phyloP scores from a whole-genome alignment of 495 filamentous ascomycete genomes.

The Pyrenula aspistea region DNA sequence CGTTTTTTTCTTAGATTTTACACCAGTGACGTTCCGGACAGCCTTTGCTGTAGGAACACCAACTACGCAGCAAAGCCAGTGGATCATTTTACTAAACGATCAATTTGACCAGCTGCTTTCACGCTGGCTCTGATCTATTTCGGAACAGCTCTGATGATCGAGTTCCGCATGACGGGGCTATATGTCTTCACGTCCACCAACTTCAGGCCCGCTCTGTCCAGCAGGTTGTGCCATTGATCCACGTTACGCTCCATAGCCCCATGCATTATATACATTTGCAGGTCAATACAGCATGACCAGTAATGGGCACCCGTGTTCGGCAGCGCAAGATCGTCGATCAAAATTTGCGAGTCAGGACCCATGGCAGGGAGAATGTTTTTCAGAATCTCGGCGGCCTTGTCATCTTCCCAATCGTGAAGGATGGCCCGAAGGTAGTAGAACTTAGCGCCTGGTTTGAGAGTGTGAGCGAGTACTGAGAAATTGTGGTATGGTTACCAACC shows the following conservation, averaged over 20 bases:
- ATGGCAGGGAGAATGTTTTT: slow-evolving; percentile 18
- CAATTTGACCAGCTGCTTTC: too few relatives aligned
- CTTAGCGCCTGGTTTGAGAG: slow-evolving; percentile 14
- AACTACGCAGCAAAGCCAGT: too few relatives aligned
- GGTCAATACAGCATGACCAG: neutral
- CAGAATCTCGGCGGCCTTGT: slow-evolving; percentile 20
- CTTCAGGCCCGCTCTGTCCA: neutral
- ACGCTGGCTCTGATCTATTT: too few relatives aligned
- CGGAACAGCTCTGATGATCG: neutral
- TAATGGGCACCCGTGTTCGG: slow-evolving; percentile 4
- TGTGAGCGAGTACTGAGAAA: neutral
- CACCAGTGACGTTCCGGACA: too few relatives aligned
- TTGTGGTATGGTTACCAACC: slow-evolving; percentile 12
- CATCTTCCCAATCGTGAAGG: slow-evolving; percentile 27
- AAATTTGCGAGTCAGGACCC: slow-evolving; percentile 20
- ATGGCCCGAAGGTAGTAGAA: slow-evolving; percentile 31
- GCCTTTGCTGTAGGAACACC: too few relatives aligned
- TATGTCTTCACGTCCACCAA: neutral
- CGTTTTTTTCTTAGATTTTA: too few relatives aligned
- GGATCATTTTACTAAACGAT: too few relatives aligned
- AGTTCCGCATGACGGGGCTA: neutral
- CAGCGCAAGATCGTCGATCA: slow-evolving; percentile 29
- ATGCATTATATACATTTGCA: neutral
- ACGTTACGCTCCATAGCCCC: neutral
- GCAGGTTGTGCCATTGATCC: neutral